These are phyloP conservation scores for Fusarium multiceps DNA, from an alignment of 2,329 filamentous ascomycete species.

Conservation along the genomic window DNA sequence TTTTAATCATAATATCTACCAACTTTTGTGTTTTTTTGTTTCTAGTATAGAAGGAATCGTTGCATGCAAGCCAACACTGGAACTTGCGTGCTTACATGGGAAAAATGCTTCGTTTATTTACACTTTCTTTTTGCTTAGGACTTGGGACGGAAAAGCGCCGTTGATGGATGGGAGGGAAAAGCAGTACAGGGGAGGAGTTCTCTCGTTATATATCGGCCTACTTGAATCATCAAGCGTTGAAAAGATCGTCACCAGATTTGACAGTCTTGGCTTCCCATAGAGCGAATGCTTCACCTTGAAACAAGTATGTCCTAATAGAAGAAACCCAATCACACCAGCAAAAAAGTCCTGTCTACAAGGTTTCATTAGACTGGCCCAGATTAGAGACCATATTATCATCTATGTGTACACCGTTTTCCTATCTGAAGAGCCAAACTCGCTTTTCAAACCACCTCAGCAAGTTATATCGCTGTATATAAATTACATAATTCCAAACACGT, in stretches of 20 bases:
- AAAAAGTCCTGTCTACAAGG: neutral
- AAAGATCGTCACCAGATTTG: neutral
- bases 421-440: neutral
- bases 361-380: neutral
- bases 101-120: conserved; percentile 17
- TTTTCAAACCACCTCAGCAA: neutral
- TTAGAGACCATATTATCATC: neutral
- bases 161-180: conserved; percentile 12
- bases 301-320: neutral
- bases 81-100: conserved; percentile 21
- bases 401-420: neutral
- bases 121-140: conserved; percentile 11
- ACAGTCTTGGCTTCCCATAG: neutral
- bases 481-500: conserved; percentile 1
- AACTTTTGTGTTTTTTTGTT: neutral
- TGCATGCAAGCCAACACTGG: conserved; percentile 43
- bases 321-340: neutral
- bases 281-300: neutral
- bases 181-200: conserved; percentile 8
- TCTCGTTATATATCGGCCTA: conserved; percentile 13
- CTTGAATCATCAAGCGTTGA: neutral
- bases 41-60: conserved; percentile 36
- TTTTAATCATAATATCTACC: neutral
- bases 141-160: conserved; percentile 25
- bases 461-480: conserved; percentile 5